Conservation (phyloP, 2,329 filamentous ascomycete genomes). For the Acrodontium crateriforme region DNA sequence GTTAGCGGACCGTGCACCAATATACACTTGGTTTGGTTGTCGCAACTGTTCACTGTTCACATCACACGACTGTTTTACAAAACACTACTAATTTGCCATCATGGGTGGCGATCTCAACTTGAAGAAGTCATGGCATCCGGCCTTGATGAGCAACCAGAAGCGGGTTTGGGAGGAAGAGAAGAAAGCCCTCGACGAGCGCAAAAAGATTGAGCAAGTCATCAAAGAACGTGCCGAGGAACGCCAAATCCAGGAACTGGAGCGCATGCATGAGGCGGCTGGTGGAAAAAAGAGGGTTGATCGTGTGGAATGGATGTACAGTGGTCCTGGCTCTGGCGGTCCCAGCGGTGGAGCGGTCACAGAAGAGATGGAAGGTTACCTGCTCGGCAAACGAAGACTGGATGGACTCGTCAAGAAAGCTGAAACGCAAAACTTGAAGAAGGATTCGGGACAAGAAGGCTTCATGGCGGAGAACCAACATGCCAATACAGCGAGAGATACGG, state of each 20-base stretch:
- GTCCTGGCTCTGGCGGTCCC: constrained; percentile 62
- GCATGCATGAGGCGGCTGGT: constrained; percentile 76
- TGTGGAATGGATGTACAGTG: constrained; percentile 98
- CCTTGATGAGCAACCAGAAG: constrained; percentile 78
- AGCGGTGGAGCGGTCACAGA: constrained; percentile 54
- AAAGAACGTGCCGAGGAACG: constrained; percentile 92
- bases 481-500: constrained; percentile 65
- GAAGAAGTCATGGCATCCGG: constrained; percentile 86
- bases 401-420: constrained; percentile 71
- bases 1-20: too few species aligned
- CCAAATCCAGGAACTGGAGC: constrained; percentile 79
- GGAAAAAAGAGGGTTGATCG: constrained; percentile 66
- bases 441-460: constrained; percentile 31
- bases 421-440: constrained; percentile 66
- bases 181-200: constrained; percentile 85
- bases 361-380: constrained; percentile 83
- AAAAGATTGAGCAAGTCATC: constrained; percentile 78
- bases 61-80: too few species aligned
- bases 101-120: constrained; percentile 95
- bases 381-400: constrained; percentile 88
- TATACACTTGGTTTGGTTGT: background rate
- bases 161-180: constrained; percentile 85
- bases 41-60: background rate
- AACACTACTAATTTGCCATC: constrained; percentile 25
- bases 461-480: constrained; percentile 46